phyloP scores from a whole-genome alignment of 2,329 filamentous ascomycete genomes.

The Trichophyton verrucosum region DNA sequence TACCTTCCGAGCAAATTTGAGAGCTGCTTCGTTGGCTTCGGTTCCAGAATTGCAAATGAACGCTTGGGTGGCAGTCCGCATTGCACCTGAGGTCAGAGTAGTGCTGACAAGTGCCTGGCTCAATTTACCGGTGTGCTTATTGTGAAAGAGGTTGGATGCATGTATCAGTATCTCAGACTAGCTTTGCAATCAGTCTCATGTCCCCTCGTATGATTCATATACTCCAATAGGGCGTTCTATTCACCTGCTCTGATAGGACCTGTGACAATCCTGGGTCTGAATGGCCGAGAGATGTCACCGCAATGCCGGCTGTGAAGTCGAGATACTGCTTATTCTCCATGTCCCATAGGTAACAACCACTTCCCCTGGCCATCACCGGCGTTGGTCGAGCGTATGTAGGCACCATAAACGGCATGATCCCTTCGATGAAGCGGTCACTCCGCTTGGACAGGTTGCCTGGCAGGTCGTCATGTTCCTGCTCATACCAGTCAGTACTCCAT shows the following conservation, averaged over 20 bases:
- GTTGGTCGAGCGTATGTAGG: slow-evolving; percentile 84
- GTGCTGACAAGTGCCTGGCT: slow-evolving; percentile 74
- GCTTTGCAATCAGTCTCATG: background rate
- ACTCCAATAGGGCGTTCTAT: background rate
- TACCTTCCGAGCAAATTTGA: slow-evolving; percentile 91
- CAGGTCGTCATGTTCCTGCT: slow-evolving; percentile 49
- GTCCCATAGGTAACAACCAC: slow-evolving; percentile 83
- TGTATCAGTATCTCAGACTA: slow-evolving; percentile 67
- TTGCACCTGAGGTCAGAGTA: slow-evolving; percentile 65
- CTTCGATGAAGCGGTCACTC: slow-evolving; percentile 52
- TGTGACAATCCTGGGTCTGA: slow-evolving; percentile 66
- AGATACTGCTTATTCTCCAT: slow-evolving; percentile 79
- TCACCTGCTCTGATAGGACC: slow-evolving; percentile 64
- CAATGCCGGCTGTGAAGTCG: slow-evolving; percentile 92
- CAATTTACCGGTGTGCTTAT: slow-evolving; percentile 83
- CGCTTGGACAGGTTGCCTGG: slow-evolving; percentile 53
- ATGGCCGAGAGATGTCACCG: slow-evolving; percentile 85
- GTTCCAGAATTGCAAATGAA: slow-evolving; percentile 96
- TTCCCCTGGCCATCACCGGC: slow-evolving; percentile 77
- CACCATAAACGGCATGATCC: slow-evolving; percentile 81
- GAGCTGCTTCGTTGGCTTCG: slow-evolving; percentile 93
- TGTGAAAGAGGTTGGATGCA: slow-evolving; percentile 93
- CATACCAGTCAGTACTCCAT: background rate
- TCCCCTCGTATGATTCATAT: background rate
- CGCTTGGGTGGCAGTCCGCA: slow-evolving; percentile 65